Conservation (phyloP, 306 rosid genomes). For the Prunus salicina region DNA sequence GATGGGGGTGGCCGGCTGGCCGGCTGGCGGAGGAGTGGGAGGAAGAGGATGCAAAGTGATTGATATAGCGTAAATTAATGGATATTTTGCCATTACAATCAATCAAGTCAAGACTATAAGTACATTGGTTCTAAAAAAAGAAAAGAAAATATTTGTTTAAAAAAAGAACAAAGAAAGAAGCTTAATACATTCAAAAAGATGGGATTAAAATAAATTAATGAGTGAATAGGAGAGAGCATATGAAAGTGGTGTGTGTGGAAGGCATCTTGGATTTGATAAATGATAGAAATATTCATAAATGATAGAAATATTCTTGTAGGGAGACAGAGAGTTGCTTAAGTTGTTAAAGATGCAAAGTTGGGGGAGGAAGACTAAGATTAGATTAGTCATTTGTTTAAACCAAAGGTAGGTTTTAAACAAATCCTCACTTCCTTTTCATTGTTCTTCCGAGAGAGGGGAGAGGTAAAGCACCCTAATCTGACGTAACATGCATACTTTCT, state of each 20-base stretch:
- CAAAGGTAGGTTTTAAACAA: slow-evolving; percentile 23
- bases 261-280: slow-evolving; percentile 30
- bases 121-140: not conserved
- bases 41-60: not conserved
- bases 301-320: slow-evolving; percentile 35
- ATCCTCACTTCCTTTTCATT: slow-evolving; percentile 19
- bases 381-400: not conserved
- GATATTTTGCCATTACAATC: not conserved
- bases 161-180: not conserved
- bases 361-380: slow-evolving; percentile 16
- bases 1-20: not conserved
- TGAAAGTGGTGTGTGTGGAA: slow-evolving; percentile 25
- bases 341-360: slow-evolving; percentile 34
- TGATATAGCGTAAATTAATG: not conserved
- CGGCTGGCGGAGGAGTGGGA: not conserved
- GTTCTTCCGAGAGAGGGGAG: slow-evolving; percentile 20
- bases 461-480: slow-evolving; percentile 9
- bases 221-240: slow-evolving; percentile 1
- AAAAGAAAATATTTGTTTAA: too few species aligned
- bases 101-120: not conserved
- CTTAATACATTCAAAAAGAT: not conserved
- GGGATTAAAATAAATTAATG: not conserved
- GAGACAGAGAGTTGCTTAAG: slow-evolving; percentile 40
- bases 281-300: not conserved
- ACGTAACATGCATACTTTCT: not conserved